phyloP scores from a whole-genome alignment of 106 monocot species.

The Iris macrosiphon region DNA sequence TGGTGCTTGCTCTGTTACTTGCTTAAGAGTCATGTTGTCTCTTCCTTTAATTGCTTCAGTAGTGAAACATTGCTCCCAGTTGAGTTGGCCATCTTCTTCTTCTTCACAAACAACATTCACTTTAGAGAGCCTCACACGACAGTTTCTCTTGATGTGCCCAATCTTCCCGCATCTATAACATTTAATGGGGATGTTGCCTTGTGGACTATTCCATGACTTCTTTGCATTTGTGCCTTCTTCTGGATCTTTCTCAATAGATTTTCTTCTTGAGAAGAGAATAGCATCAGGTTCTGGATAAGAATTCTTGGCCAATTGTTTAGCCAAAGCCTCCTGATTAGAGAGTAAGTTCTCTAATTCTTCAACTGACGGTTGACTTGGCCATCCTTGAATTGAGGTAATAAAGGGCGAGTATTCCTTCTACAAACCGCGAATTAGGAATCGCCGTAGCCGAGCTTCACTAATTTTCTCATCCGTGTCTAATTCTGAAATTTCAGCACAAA shows the following conservation, averaged over 20 bases:
- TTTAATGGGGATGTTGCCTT: background rate
- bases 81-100: background rate
- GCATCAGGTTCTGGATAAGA: background rate
- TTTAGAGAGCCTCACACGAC: background rate
- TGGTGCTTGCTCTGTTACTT: background rate
- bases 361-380: background rate
- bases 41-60: background rate
- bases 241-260: background rate
- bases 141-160: conserved; percentile 6
- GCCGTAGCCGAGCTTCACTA: conserved; percentile 3
- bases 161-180: conserved; percentile 2
- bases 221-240: background rate
- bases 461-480: conserved; percentile 5
- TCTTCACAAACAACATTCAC: conserved; percentile 1
- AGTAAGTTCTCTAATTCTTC: conserved; percentile 4
- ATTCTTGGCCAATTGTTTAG: background rate
- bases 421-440: conserved; percentile 4
- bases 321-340: conserved; percentile 12
- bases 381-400: conserved; percentile 10
- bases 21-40: background rate
- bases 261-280: conserved; percentile 1
- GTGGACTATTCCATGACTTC: background rate
- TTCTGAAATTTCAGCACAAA: conserved; percentile 11
- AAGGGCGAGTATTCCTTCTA: conserved; percentile 10
- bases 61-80: conserved; percentile 10